phyloP scores from a whole-genome alignment of 2,329 filamentous ascomycete species.

The Cyanodermella asteris region DNA sequence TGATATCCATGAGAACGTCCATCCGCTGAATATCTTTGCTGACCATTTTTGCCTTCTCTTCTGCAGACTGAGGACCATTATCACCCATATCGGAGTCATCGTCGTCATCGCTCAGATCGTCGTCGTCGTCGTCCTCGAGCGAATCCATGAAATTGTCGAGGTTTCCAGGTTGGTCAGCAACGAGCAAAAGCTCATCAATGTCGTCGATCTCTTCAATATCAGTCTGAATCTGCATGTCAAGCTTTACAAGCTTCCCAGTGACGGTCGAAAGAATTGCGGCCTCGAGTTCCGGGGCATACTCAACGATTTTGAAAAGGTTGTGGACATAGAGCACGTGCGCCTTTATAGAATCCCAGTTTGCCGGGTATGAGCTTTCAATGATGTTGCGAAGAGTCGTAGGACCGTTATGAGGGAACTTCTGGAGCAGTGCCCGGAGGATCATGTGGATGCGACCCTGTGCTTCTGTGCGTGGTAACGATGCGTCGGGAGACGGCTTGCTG shows the following conservation, averaged over 20 bases:
- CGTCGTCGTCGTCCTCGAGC: slow-evolving; percentile 36
- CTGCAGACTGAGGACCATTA: slow-evolving; percentile 19
- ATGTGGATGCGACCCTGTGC: slow-evolving; percentile 57
- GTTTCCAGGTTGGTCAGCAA: slow-evolving; percentile 6
- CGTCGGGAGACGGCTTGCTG: slow-evolving; percentile 29
- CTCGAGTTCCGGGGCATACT: slow-evolving; percentile 57
- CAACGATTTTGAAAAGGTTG: slow-evolving; percentile 57
- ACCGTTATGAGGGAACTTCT: slow-evolving; percentile 60
- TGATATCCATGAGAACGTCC: slow-evolving; percentile 67
- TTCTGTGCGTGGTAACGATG: slow-evolving; percentile 35
- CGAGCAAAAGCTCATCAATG: slow-evolving; percentile 49
- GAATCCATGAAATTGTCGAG: slow-evolving; percentile 14
- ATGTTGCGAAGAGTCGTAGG: slow-evolving; percentile 45
- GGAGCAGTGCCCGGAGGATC: slow-evolving; percentile 52
- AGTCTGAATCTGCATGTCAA: slow-evolving; percentile 86
- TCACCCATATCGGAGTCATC: slow-evolving; percentile 41
- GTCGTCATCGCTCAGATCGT: slow-evolving; percentile 45
- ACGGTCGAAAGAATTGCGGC: slow-evolving; percentile 66
- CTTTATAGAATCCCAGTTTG: slow-evolving; percentile 51
- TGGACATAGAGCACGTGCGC: slow-evolving; percentile 73
- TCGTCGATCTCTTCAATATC: slow-evolving; percentile 86
- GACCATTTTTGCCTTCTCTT: slow-evolving; percentile 43
- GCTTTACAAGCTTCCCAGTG: slow-evolving; percentile 69
- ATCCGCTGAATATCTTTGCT: slow-evolving; percentile 76
- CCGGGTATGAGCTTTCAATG: slow-evolving; percentile 49